Evolutionary conservation across 805 yeast species (phyloP).

Genomic region (Priceomyces castillae): DNA sequence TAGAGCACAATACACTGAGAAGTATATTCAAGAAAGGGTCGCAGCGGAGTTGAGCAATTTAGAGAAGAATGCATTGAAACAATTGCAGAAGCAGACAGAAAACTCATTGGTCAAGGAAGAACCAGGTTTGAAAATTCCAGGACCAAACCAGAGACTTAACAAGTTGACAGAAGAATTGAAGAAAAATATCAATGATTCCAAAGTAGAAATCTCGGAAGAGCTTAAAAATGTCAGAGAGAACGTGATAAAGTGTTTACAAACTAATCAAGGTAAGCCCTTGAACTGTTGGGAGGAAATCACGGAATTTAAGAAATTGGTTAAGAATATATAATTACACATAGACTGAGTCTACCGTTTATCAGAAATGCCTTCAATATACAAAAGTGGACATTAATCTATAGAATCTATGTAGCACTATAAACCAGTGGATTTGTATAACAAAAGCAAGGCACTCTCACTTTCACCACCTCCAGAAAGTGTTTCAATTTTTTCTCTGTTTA

Average conservation of each 20-base stretch:
- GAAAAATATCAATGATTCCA: slow-evolving; percentile 32
- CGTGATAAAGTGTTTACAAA: slow-evolving; percentile 59
- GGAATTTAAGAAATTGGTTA: slow-evolving; percentile 59
- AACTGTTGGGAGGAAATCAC: slow-evolving; percentile 83
- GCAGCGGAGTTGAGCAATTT: slow-evolving; percentile 52
- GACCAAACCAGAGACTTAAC: slow-evolving; percentile 41
- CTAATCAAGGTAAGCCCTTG: slow-evolving; percentile 61
- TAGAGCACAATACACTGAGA: slow-evolving; percentile 65
- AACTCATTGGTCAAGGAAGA: slow-evolving; percentile 38
- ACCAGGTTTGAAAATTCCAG: slow-evolving; percentile 24
- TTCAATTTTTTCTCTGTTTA: slow-evolving; percentile 81
- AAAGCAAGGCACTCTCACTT: slow-evolving; percentile 89
- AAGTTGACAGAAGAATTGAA: slow-evolving; percentile 32
- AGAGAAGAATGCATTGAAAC: slow-evolving; percentile 49
- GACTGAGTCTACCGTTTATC: background rate
- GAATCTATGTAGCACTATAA: slow-evolving; percentile 24
- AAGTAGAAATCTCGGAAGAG: slow-evolving; percentile 34
- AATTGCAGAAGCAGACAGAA: slow-evolving; percentile 50
- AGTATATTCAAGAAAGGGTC: slow-evolving; percentile 64
- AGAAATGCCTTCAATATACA: background rate
- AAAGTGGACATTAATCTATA: background rate
- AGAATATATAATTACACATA: slow-evolving; percentile 32
- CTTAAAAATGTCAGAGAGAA: slow-evolving; percentile 46
- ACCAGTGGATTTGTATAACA: slow-evolving; percentile 82
- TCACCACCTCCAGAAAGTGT: slow-evolving; percentile 96